Base-by-base conservation (phyloP, 1,139 yeast species). In the Scheffersomyces stambukii region DNA sequence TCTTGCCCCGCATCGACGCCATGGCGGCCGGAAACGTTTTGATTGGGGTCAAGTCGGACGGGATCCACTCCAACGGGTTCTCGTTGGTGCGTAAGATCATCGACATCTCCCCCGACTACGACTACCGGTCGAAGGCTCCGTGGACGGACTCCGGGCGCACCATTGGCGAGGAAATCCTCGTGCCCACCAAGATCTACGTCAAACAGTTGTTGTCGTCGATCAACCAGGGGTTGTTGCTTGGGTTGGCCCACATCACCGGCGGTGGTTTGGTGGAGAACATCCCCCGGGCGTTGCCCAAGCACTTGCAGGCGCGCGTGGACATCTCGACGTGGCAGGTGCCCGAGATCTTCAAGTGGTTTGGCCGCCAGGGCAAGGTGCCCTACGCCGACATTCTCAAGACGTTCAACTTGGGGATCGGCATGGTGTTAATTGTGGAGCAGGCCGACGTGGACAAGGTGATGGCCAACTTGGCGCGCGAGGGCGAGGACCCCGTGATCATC, bases 251-350 rank as follows among this genome's bases (percentile, higher is more conserved):
- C 54, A 91, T 93, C 48, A 93, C 99, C 14, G 99, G 99, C 37
- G 99, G 99, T 34, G 99, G 99, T 35, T 70, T 93, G 29, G 81
- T 91, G 20, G 99, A 93, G 59, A 93, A 93, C 57, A 79, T 91
- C 35, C 99, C 99, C 32, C 78, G 99, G 54, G 93, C 95, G 16
- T 68, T 93, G 40, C 98, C 98, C 38, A 64, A 75, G 38, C 60
- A 77, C 45, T 65, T 91, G 41, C 80, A 81, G 50, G 98, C 96
- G 11, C 69, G 66, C 43, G 75, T 93, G 30, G 96, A 91, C 54
- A 77, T 84, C 52, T 64, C 64, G 31, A 60, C 75, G 8, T 89
- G 97, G 95, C 74, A 77, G 42, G 81, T 91, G 23, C 95, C 95
- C 16, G 78, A 70, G 23, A 86, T 91, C 25, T 91, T 93, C 75